Evolutionary conservation across 2,329 filamentous ascomycete species (phyloP).

Genomic region (Chrysoporthe austroafricana): DNA sequence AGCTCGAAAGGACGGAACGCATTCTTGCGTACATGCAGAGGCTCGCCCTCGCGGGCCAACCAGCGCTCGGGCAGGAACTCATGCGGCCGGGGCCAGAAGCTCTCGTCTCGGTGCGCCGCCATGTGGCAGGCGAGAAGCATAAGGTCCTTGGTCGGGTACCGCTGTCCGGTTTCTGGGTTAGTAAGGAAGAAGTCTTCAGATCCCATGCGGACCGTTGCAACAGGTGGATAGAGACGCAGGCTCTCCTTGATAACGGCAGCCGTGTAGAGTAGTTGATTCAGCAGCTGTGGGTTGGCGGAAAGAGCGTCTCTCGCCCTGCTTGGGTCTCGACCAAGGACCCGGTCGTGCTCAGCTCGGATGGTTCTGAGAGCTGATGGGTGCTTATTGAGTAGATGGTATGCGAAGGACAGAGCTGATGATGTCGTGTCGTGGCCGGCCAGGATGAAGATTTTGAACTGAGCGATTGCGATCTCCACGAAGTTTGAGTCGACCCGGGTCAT

Average conservation of each 20-base stretch:
- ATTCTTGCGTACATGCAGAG: constrained; percentile 33
- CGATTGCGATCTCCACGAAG: constrained; percentile 20
- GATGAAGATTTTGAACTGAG: constrained; percentile 38
- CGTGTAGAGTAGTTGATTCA: constrained; percentile 56
- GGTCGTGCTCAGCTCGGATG: constrained; percentile 37
- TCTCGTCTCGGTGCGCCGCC: constrained; percentile 37
- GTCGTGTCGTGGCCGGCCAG: constrained; percentile 28
- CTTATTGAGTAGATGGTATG: constrained; percentile 31
- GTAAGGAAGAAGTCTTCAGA: constrained; percentile 39
- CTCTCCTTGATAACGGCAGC: constrained; percentile 58
- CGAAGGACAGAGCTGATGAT: constrained; percentile 20
- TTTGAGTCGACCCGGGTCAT: constrained; percentile 8
- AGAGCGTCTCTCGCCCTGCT: constrained; percentile 39
- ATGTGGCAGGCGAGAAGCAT: constrained; percentile 29
- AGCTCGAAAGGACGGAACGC: constrained; percentile 44
- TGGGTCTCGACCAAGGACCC: constrained; percentile 35
- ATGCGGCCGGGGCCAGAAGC: constrained; percentile 43
- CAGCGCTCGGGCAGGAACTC: constrained; percentile 50
- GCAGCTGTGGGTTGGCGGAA: constrained; percentile 45
- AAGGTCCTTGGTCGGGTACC: constrained; percentile 42
- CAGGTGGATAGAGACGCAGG: constrained; percentile 56
- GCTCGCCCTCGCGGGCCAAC: constrained; percentile 35
- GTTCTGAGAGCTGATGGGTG: constrained; percentile 33
- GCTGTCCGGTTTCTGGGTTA: constrained; percentile 40
- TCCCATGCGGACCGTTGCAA: constrained; percentile 43